Evolutionary conservation across 306 rosid genomes (phyloP), one percentile per base, ranked within the genome.

Genomic region (Sindora glabra): DNA sequence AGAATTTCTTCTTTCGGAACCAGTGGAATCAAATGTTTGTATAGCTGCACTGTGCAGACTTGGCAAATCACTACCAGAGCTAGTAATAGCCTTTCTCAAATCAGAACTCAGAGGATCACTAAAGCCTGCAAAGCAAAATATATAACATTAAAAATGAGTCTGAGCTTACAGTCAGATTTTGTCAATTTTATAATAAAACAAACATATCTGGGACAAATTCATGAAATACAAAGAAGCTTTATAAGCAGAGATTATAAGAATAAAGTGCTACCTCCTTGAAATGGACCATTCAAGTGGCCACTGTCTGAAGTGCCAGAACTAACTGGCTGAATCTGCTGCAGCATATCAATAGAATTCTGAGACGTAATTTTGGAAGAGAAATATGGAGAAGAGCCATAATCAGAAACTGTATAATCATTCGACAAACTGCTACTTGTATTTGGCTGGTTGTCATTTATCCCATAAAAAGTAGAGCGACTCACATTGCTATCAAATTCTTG

Each of bases 251-350:
- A 36, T n/a, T n/a, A 44, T 6, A n/a, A 39, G n/a, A n/a, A 54
- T 58, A 64, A 46, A 64, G 30, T 48, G 25, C 23, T 71, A 89
- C 95, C 94, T 74, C 77, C 89, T 71, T 79, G 71, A 47, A 49
- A 69, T 5, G 69, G 68, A n/a, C 75, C 48, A 10, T 69, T 67
- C 45, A 76, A 42, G 62, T 66, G 57, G 65, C 77, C 59, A 69
- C 77, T 56, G 23, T 65, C 76, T 37, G 33, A 55, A 39, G 45
- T 25, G 74, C 75, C 64, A 19, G 73, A 72, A 84, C 62, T 56
- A 68, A 73, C 74, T 67, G 82, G 65, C 57, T 78, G 79, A 38
- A 51, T 69, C 59, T 48, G 85, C 23, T 25, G 68, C n/a, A 47
- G 56, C 19, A 72, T 24, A 57, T 74, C 72, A 66, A 68, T 56